Base-by-base conservation (phyloP, 805 yeast species). In the Zygosaccharomyces siamensis region DNA sequence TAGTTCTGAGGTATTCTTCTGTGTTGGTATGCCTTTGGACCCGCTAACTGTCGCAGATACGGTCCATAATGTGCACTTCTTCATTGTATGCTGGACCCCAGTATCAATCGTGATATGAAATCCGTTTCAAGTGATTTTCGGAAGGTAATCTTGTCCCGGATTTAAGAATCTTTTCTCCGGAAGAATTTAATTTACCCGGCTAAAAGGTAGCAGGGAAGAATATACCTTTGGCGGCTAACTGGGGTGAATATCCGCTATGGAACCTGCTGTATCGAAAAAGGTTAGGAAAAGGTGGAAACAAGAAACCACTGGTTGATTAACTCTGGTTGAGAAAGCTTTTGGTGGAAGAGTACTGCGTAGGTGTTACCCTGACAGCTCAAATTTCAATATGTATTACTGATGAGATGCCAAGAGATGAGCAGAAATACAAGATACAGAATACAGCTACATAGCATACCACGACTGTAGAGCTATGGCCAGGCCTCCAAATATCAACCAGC, bases 401-500 rank as follows among this genome's bases (percentile, higher is more conserved):
- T 31, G 35, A 31, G 35, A 31, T 37, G 26, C 4, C 30, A 38
- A 23, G 41, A 38, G 41, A 38, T 38, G 28, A 20, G 40, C 5
- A 14, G 40, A 21, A 11, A 31, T 31, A 11, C 6, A 23, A 23
- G 24, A 23, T 23, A 23, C 24, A 23, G 24, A 23, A 23, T 23
- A 23, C 24, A 23, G 5, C 24, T 4, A 23, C 24, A 23, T 23
- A 23, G 24, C 6, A 23, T 23, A 23, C 24, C 24, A n/a, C 11
- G 11, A 16, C 8, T 33, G 14, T 14, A 33, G 37, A 33, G 26
- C 14, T 32, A 64, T 64, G 68, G 55, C 54, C 16, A 62, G 66
- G 27, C 74, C 78, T 1, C 56, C 71, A 0, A 68, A 74, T 11
- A 52, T 76, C 10, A 67, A 66, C 39, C 69, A 69, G 39, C 55